Evolutionary conservation across 2,329 filamentous ascomycete genomes (phyloP).

Genomic region (Xylaria sp.): DNA sequence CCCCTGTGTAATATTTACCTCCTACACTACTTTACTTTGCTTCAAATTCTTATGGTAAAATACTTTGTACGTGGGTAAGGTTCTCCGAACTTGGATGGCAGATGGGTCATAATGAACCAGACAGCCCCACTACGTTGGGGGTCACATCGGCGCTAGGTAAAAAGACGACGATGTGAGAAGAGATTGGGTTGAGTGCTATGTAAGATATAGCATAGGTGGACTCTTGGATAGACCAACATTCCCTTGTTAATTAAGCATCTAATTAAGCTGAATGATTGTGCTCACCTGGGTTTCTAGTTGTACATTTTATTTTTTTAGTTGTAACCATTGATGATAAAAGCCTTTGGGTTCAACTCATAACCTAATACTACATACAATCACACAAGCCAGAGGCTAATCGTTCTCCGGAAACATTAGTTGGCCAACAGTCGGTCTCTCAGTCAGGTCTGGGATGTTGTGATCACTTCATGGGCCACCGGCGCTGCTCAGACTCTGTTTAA

Average conservation of each 20-base stretch:
- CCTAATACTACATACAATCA: no score
- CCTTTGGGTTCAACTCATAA: no score
- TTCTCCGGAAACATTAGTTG: not conserved
- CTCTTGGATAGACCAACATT: not conserved
- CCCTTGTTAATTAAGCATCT: not conserved
- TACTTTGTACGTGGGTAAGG: not conserved
- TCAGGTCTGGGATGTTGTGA: no score
- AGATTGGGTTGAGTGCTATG: no score
- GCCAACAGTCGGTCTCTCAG: not conserved
- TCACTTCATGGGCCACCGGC: not conserved
- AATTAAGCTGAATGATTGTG: not conserved
- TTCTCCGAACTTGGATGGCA: not conserved
- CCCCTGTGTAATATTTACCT: not conserved
- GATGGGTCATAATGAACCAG: not conserved
- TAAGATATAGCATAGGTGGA: no score
- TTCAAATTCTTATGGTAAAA: no score
- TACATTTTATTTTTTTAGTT: not conserved
- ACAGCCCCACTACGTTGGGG: not conserved
- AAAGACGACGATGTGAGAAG: no score
- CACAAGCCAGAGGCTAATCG: not conserved
- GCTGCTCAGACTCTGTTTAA: not conserved
- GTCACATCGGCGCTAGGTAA: no score
- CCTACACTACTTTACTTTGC: no score
- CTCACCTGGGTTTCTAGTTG: not conserved
- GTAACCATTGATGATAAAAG: no score